phyloP scores from a whole-genome alignment of 768 basidiomycete genomes.

The Xerocomellus amylosporus region DNA sequence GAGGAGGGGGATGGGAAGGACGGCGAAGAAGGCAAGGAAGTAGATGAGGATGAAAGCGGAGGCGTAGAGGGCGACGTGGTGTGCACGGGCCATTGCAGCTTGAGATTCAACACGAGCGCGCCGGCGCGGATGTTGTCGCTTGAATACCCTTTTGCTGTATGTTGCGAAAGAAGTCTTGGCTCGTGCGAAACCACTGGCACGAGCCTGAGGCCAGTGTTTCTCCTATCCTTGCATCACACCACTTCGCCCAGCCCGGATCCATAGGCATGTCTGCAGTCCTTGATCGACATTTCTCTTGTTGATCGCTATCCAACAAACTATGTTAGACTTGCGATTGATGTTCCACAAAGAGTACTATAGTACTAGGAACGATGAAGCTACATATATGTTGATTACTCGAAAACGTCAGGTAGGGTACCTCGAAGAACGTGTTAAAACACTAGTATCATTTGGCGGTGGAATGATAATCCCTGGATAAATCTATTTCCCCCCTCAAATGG shows the following conservation, averaged over 20 bases:
- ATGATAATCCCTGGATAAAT: slow-evolving; percentile 73
- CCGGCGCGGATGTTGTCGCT: too few relatives aligned
- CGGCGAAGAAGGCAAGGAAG: slow-evolving; percentile 13
- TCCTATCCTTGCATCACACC: too few relatives aligned
- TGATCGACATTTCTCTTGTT: too few relatives aligned
- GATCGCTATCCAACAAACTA: not conserved
- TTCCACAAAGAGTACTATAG: not conserved
- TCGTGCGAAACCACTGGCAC: too few relatives aligned
- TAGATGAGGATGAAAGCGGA: slow-evolving; percentile 47
- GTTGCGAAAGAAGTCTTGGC: too few relatives aligned
- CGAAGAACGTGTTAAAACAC: not conserved
- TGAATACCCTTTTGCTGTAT: too few relatives aligned
- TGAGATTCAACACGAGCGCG: not conserved
- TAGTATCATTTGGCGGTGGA: slow-evolving; percentile 17
- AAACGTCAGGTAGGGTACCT: not conserved
- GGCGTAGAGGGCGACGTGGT: slow-evolving; percentile 48
- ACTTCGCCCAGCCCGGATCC: too few relatives aligned
- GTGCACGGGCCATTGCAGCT: slow-evolving; percentile 56
- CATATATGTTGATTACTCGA: not conserved
- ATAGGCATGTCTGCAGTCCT: not conserved
- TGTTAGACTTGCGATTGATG: not conserved
- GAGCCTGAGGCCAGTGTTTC: too few relatives aligned
- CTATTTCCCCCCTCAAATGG: slow-evolving; percentile 83
- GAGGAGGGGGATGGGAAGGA: slow-evolving; percentile 18
- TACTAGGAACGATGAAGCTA: not conserved